phyloP scores from a whole-genome alignment of 305 asterid species.

The Solanum chacoense region DNA sequence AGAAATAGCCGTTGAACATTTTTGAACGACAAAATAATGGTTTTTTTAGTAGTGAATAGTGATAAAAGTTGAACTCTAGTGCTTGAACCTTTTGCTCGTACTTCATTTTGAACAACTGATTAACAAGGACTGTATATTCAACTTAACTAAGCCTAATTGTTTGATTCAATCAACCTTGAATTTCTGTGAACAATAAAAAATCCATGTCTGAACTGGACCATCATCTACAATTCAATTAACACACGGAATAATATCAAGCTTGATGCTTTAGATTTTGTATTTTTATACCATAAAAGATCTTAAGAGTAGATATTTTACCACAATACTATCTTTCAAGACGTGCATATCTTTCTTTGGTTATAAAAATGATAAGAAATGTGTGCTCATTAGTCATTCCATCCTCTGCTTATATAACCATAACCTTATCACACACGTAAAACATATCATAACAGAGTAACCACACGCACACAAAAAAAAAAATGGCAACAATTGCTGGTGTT shows the following conservation, averaged over 20 bases:
- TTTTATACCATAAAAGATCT: not conserved
- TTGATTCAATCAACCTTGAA: not conserved
- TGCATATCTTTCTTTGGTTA: conserved; percentile 26
- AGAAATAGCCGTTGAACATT: too few species aligned
- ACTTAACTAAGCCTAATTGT: not conserved
- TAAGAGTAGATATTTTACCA: conserved; percentile 4
- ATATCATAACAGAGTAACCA: not conserved
- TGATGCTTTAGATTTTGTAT: not conserved
- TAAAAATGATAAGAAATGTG: conserved; percentile 44
- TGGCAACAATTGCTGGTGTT: conserved; percentile 50
- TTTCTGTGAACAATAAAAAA: not conserved
- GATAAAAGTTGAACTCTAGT: not conserved
- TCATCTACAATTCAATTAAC: not conserved
- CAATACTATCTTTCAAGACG: conserved; percentile 21
- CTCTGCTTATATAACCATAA: conserved; percentile 7
- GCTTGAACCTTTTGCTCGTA: not conserved
- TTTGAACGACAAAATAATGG: too few species aligned
- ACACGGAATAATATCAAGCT: not conserved
- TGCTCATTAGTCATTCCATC: conserved; percentile 15
- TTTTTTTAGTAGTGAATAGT: not conserved
- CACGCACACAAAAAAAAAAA: not conserved
- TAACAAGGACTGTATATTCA: not conserved
- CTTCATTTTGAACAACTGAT: not conserved
- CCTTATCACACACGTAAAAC: not conserved
- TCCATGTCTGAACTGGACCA: not conserved